Evolutionary conservation across 176 grass and related monocot species (phyloP).

Genomic region (Chloris gayana): DNA sequence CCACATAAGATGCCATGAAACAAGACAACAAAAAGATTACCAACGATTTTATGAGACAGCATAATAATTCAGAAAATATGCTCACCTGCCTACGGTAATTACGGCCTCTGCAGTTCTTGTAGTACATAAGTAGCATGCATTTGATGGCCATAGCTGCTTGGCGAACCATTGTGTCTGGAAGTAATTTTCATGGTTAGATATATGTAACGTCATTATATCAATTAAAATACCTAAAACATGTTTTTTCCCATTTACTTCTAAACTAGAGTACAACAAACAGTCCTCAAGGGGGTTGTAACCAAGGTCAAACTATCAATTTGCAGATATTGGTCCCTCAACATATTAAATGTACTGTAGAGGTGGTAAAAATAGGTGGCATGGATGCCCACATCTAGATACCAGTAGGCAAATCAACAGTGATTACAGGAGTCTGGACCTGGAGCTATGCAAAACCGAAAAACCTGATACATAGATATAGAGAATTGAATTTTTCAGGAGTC

Average conservation of each 20-base stretch:
- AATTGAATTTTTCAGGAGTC: neutral
- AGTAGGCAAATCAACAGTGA: neutral
- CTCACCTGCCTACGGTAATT: constrained; percentile 89
- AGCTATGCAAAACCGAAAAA: neutral
- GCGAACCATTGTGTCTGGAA: constrained; percentile 93
- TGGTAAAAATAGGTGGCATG: neutral
- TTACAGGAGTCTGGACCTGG: neutral
- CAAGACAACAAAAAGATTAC: constrained; percentile 9
- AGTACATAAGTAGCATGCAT: constrained; percentile 86
- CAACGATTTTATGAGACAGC: constrained; percentile 14
- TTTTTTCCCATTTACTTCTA: neutral
- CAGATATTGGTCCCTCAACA: too few species aligned
- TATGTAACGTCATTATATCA: constrained; percentile 16
- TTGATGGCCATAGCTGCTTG: constrained; percentile 88
- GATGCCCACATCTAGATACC: neutral
- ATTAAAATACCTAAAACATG: constrained; percentile 12
- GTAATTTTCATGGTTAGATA: constrained; percentile 35
- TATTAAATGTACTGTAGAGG: too few species aligned
- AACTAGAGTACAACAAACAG: neutral
- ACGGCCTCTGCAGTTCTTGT: constrained; percentile 79
- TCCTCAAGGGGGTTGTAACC: neutral
- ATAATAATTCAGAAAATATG: constrained; percentile 26
- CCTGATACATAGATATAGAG: neutral
- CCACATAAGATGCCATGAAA: neutral
- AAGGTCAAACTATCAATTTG: too few species aligned